Evolutionary conservation across 495 filamentous ascomycete genomes (phyloP), one percentile per base, ranked within the genome.

Genomic region (Neurospora pannonica): DNA sequence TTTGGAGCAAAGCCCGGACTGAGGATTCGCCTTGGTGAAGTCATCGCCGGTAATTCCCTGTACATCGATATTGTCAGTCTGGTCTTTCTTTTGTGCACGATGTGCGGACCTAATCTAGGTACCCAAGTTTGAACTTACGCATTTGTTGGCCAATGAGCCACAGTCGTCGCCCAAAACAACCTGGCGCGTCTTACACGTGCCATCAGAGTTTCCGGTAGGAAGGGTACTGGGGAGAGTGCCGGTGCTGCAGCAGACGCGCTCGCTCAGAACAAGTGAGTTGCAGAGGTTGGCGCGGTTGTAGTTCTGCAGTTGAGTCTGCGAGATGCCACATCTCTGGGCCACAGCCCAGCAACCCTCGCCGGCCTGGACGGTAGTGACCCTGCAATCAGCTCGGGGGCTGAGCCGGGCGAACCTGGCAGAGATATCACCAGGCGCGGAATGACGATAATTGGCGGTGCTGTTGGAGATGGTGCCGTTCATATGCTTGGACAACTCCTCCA

Each of bases 171-270:
- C 81, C 0, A 2, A 17, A 5, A 73, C 67, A 4, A 79, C 80
- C 24, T 21, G 34, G 31, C 60, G 71, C 10, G 73, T 78, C 71
- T 76, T 78, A 71, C 79, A 81, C 9, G 77, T 80, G 48, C 79
- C 80, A 67, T 80, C 74, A 4, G 75, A 40, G 70, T 78, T 78
- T 34, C 70, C 77, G 1, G 71, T 70, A 3, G 78, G 76, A 28
- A 73, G 42, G 40, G 69, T 75, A 73, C 73, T 72, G 7, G 78
- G 78, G 11, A 79, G 39, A 5, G 48, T 75, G 42, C 78, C 78
- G 17, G 71, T 36, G 24, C 80, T 80, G 74, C 86, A 88, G 78
- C 86, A 88, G 48, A 87, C 85, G 21, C 80, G 62, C 39, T 87
- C 76, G 17, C 78, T 79, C 7, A 77, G 62, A 28, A 69, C 67